A percentile compares a stretch with the other conserved stretches of the same genome.
phyloP scores from a whole-genome alignment of 306 rosid species.

The Casuarina glauca region DNA sequence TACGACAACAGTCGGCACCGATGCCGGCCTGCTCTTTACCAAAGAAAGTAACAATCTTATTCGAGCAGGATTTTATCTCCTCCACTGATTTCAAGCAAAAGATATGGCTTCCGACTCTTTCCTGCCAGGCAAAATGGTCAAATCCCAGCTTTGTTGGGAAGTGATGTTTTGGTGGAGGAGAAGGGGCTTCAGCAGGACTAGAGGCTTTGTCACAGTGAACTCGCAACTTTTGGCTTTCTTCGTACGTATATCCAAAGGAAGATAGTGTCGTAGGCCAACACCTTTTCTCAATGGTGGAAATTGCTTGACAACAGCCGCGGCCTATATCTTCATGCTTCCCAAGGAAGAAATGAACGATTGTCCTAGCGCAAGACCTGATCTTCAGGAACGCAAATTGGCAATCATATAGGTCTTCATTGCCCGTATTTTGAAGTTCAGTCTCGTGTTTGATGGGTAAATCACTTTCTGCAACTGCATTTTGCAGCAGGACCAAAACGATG shows the following conservation, averaged over 20 bases:
- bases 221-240: conserved; percentile 26
- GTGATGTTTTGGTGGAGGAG: not conserved
- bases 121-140: not conserved
- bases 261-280: conserved; percentile 36
- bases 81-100: conserved; percentile 10
- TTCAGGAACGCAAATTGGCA: conserved; percentile 34
- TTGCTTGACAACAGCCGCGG: conserved; percentile 33
- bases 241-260: conserved; percentile 29
- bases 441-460: too few relatives aligned
- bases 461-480: too few relatives aligned
- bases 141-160: not conserved
- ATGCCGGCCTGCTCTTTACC: conserved; percentile 30
- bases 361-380: conserved; percentile 1
- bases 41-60: conserved; percentile 37
- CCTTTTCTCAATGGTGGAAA: conserved; percentile 26
- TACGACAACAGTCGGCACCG: conserved; percentile 43
- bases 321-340: not conserved
- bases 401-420: not conserved
- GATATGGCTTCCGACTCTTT: not conserved
- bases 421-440: too few relatives aligned
- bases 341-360: too few relatives aligned
- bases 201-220: conserved; percentile 34
- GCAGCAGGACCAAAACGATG: too few relatives aligned
- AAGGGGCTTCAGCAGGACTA: conserved; percentile 3
- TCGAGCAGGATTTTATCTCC: conserved; percentile 31